These are phyloP conservation scores for Fusarium falciforme DNA, from an alignment of 2,329 filamentous ascomycete species.

Conservation along the genomic window DNA sequence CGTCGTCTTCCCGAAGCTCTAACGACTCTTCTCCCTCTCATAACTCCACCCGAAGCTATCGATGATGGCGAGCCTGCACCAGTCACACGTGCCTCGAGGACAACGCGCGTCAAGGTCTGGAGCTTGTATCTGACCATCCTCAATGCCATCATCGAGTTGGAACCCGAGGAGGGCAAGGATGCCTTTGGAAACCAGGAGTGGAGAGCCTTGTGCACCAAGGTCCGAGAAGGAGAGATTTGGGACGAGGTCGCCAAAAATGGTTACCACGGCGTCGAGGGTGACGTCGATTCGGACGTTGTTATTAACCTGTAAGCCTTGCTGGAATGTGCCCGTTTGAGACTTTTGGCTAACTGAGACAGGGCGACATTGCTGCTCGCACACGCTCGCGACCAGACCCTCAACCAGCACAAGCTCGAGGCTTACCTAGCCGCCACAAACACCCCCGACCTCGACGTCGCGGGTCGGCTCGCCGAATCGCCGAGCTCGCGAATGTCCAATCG, in stretches of 20 bases:
- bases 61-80: conserved; percentile 72
- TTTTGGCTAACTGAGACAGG: conserved; percentile 59
- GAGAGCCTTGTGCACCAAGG: conserved; percentile 83
- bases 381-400: conserved; percentile 82
- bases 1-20: conserved; percentile 91
- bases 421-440: conserved; percentile 84
- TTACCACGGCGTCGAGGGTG: conserved; percentile 88
- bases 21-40: conserved; percentile 84
- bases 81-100: conserved; percentile 81
- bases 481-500: conserved; percentile 51
- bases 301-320: conserved; percentile 76
- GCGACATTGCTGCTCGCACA: conserved; percentile 93
- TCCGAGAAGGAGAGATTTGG: conserved; percentile 93
- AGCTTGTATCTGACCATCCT: conserved; percentile 94
- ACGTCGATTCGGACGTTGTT: conserved; percentile 94
- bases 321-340: conserved; percentile 13
- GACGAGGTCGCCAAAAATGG: conserved; percentile 89
- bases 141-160: conserved; percentile 90
- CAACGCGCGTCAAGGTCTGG: conserved; percentile 94
- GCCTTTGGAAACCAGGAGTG: conserved; percentile 88
- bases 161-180: conserved; percentile 88
- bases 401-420: conserved; percentile 88
- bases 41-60: conserved; percentile 68
- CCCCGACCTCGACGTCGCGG: conserved; percentile 78
- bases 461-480: conserved; percentile 66